phyloP scores from a whole-genome alignment of 1,139 yeast genomes.

The Taphrina sp. region DNA sequence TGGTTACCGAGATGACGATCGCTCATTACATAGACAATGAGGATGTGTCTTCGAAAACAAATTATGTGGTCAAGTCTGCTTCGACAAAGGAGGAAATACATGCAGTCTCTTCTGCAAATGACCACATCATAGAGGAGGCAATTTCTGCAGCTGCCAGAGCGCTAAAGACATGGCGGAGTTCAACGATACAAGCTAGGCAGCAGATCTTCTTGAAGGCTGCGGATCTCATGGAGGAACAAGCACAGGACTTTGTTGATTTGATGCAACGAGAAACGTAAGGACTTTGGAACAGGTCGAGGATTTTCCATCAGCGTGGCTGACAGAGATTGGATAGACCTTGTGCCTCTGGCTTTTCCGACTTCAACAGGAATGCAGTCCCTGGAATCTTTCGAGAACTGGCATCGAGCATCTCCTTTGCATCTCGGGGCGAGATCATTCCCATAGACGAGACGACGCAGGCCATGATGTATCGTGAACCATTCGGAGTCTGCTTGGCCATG shows the following conservation, averaged over 20 bases:
- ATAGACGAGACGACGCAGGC: conserved; percentile 24
- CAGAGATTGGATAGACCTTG: not conserved
- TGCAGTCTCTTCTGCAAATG: not conserved
- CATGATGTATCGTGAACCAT: conserved; percentile 47
- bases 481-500: conserved; percentile 52
- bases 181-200: not conserved
- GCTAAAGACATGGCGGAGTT: not conserved
- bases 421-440: not conserved
- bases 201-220: not conserved
- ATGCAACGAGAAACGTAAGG: not conserved
- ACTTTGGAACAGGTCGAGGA: too few species aligned
- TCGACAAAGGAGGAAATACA: not conserved
- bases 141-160: not conserved
- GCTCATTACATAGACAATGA: not conserved
- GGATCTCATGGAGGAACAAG: not conserved
- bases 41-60: not conserved
- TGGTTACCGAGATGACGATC: not conserved
- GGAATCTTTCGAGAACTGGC: not conserved
- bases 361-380: not conserved
- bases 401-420: not conserved
- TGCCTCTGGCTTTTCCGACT: not conserved
- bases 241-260: not conserved
- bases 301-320: too few species aligned
- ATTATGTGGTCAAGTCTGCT: not conserved
- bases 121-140: not conserved